Evolutionary conservation across 2,329 filamentous ascomycete species (phyloP).

Genomic region (Calycina herbarum): DNA sequence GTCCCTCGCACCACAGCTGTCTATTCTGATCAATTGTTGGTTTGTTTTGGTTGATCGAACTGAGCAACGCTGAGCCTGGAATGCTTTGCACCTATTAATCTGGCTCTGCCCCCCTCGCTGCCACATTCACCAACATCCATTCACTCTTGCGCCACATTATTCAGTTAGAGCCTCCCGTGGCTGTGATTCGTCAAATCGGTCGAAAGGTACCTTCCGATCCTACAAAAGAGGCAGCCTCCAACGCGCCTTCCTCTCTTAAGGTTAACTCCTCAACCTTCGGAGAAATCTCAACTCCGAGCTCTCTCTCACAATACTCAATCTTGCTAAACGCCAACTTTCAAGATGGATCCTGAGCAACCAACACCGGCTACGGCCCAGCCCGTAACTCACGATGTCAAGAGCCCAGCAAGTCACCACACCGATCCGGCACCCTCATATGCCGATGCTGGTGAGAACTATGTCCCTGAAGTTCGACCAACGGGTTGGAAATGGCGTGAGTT

Average conservation of each 20-base stretch:
- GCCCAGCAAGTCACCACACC: not conserved
- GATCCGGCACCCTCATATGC: not conserved
- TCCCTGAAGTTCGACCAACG: constrained; percentile 13
- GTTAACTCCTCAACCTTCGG: not conserved
- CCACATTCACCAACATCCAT: not conserved
- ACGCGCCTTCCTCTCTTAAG: not conserved
- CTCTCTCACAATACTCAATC: not conserved
- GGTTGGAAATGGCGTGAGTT: constrained; percentile 70
- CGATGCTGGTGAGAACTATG: constrained; percentile 6
- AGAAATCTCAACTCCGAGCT: no score
- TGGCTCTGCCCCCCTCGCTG: constrained; percentile 1
- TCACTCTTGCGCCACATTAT: not conserved
- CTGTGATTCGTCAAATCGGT: not conserved
- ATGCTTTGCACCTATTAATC: not conserved
- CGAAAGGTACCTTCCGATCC: not conserved
- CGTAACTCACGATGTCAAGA: not conserved
- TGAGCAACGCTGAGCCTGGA: not conserved
- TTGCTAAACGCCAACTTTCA: not conserved
- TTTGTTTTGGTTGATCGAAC: not conserved
- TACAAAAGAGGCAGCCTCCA: not conserved
- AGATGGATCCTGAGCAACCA: not conserved
- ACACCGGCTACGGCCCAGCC: not conserved
- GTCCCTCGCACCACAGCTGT: not conserved
- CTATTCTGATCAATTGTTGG: constrained; percentile 1
- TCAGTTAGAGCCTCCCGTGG: not conserved